These are phyloP conservation scores for Epichloe coenophiala DNA, from an alignment of 2,329 filamentous ascomycete species.

Conservation along the genomic window DNA sequence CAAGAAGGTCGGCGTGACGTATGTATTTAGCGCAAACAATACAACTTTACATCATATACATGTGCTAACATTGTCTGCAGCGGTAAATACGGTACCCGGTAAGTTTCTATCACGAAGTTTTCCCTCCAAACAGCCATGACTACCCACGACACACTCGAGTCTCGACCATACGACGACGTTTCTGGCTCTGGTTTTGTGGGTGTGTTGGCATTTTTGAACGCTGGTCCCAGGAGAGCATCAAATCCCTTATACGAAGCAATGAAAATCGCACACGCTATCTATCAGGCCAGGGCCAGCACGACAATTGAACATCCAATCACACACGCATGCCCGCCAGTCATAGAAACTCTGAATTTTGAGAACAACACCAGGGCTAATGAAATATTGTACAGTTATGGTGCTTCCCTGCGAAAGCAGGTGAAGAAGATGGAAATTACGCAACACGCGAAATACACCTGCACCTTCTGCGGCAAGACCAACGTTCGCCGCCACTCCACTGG, in stretches of 20 bases:
- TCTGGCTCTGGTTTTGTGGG: not conserved
- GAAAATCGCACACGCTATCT: not conserved
- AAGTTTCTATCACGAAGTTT: slow-evolving; percentile 26
- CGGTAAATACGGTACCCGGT: slow-evolving; percentile 94
- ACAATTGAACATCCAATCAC: not conserved
- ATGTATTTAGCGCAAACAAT: slow-evolving; percentile 15
- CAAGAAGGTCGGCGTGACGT: slow-evolving; percentile 93
- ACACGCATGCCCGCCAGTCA: not conserved
- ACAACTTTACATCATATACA: slow-evolving; percentile 2
- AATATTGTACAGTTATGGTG: slow-evolving; percentile 63
- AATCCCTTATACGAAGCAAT: not conserved
- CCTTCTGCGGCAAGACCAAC: slow-evolving; percentile 95
- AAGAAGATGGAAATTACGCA: slow-evolving; percentile 99
- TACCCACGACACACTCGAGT: slow-evolving; percentile 1
- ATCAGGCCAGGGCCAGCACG: not conserved
- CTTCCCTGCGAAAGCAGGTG: slow-evolving; percentile 90
- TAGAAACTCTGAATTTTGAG: not conserved
- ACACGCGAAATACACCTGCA: slow-evolving; percentile 94
- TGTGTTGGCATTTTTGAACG: not conserved
- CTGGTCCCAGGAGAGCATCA: not conserved
- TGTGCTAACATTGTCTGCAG: slow-evolving; percentile 20
- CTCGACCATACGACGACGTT: not conserved
- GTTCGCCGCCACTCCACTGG: slow-evolving; percentile 84
- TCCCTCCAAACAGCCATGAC: not conserved
- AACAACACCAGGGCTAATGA: not conserved